Base-by-base conservation (phyloP, 2,329 filamentous ascomycete genomes). In the Xylariaceae sp. region DNA sequence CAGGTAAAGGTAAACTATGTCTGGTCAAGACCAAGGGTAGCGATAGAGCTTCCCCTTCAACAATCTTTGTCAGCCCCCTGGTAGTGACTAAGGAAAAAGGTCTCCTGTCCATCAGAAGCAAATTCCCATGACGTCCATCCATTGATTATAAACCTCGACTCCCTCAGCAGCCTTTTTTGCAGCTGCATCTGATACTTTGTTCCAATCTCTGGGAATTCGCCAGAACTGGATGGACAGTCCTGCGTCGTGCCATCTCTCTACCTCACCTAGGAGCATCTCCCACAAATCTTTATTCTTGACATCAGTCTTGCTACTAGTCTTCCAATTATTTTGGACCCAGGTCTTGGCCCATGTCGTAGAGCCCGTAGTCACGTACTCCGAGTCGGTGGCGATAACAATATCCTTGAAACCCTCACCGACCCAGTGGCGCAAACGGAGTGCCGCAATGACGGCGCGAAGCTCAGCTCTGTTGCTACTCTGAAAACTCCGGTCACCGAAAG, bases 401-500 rank as follows among this genome's bases (percentile, higher is more conserved):
- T 65, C 67, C 9, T 53, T 32, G 67, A 70, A 68, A 49, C 75
- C 62, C 64, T 81, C 77, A 4, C 62, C 67, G 0, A 11, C n/a
- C 80, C 79, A 82, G 56, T 63, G 7, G 2, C 72, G 67, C 58
- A 72, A 76, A 23, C 74, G 69, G 20, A 83, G 70, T 3, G 76
- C 82, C 4, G 72, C 77, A 40, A 82, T 75, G 4, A 77, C 77
- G 5, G 80, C 81, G 11, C 80, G 81, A 6, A 85, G 73, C 63
- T 83, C 79, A 3, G 82, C 82, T 4, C 81, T 73, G 58, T 82
- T 80, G 68, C 73, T 82, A 16, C 73, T 82, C 53, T 78, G 75
- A 6, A 58, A 43, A 33, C 64, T 50, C 0, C 44, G 13, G 20
- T 73, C 65, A 10, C 73, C 75, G 41, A 66, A 75, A 3, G 77